Conservation (phyloP, 169 alveolate species). For the Cryptosporidium tyzzeri region DNA sequence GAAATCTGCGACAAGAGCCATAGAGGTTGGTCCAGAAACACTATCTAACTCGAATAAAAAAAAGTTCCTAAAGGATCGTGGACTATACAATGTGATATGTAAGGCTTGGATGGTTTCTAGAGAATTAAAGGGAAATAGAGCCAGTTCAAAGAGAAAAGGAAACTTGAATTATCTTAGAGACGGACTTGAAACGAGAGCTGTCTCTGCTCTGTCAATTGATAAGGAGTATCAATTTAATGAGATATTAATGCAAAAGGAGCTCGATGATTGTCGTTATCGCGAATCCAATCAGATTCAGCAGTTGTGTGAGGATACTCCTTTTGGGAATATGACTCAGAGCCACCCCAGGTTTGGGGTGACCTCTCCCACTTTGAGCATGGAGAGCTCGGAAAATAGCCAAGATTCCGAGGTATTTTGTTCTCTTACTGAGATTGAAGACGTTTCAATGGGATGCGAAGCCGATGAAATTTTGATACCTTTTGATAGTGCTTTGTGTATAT, state of each 20-base stretch:
- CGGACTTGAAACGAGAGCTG: conserved; percentile 18
- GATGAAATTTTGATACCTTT: conserved; percentile 55
- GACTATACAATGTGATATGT: conserved; percentile 37
- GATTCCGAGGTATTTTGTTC: conserved; percentile 37
- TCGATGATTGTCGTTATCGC: background rate
- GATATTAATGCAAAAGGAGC: background rate
- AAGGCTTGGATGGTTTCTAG: conserved; percentile 71
- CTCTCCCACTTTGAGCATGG: conserved; percentile 13
- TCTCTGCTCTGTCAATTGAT: background rate
- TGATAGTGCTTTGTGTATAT: conserved; percentile 34
- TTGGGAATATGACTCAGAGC: conserved; percentile 5
- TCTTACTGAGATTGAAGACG: conserved; percentile 50
- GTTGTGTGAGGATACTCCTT: conserved; percentile 2
- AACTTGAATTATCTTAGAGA: background rate
- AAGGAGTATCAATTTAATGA: background rate
- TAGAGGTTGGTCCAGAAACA: conserved; percentile 72
- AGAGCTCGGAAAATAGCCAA: conserved; percentile 19
- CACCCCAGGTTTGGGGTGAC: conserved; percentile 24
- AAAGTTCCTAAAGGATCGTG: conserved; percentile 66
- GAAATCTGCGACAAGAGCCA: conserved; percentile 71
- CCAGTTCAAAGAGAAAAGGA: conserved; percentile 9
- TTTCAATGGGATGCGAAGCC: conserved; percentile 26
- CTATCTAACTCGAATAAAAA: conserved; percentile 60
- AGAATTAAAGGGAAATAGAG: conserved; percentile 44
- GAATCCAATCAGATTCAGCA: background rate